A percentile compares a stretch with the other conserved stretches of the same genome.
These are phyloP conservation scores for Calonectria leucothoes DNA, from an alignment of 2,329 filamentous ascomycete genomes.

Conservation along the genomic window DNA sequence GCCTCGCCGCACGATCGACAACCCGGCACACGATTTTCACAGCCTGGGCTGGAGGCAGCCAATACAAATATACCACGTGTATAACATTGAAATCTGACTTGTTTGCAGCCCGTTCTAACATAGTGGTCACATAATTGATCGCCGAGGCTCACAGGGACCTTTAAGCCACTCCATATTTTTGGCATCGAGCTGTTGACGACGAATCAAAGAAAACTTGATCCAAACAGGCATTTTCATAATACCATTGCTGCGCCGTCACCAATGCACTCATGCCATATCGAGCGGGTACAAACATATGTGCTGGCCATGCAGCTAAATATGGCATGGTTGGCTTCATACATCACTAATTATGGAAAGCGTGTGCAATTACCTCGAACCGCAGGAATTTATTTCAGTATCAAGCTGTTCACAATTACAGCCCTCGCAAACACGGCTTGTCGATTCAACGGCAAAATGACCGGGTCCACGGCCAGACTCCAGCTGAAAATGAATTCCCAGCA, in stretches of 20 bases:
- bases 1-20: neutral
- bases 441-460: neutral
- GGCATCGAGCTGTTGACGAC: neutral
- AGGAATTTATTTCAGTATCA: neutral
- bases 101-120: neutral
- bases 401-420: neutral
- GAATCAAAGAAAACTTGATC: neutral
- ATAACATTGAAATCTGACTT: neutral
- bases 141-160: neutral
- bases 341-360: neutral
- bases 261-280: neutral
- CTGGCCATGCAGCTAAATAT: neutral
- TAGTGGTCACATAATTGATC: neutral
- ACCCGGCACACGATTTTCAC: neutral
- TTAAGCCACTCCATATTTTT: neutral
- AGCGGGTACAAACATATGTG: neutral
- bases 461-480: neutral
- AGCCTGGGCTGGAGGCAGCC: neutral
- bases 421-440: neutral
- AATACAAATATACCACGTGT: neutral
- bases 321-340: neutral
- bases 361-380: neutral
- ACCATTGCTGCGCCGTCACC: neutral
- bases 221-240: neutral
- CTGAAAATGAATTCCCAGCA: neutral